A percentile compares a stretch with the other conserved stretches of the same genome.
Evolutionary conservation across 768 basidiomycete genomes (phyloP).

Genomic region (Boletus insuetus): DNA sequence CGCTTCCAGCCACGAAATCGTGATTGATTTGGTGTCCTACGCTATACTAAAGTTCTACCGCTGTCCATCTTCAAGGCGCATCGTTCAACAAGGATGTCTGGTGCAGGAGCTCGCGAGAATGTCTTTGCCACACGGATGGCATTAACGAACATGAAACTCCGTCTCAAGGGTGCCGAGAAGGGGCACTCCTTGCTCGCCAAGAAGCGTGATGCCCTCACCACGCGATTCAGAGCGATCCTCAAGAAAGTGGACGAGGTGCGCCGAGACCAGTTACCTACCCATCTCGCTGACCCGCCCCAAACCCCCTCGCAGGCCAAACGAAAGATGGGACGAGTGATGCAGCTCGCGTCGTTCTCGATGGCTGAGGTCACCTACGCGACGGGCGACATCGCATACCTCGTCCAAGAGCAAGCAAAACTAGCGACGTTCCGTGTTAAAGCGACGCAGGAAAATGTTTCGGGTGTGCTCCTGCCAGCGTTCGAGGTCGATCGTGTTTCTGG

Average conservation of each 20-base stretch:
- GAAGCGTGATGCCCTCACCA: conserved; percentile 96
- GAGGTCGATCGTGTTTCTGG: conserved; percentile 86
- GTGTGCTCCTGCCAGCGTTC: conserved; percentile 93
- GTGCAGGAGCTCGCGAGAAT: conserved; percentile 86
- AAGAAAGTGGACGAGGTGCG: conserved; percentile 95
- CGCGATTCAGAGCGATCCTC: conserved; percentile 90
- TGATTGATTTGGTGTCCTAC: background rate
- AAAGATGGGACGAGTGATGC: conserved; percentile 99
- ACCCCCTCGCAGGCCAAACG: conserved; percentile 76
- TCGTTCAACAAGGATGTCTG: conserved; percentile 64
- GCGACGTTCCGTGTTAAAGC: conserved; percentile 93
- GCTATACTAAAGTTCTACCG: background rate
- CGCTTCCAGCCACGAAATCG: too few relatives aligned
- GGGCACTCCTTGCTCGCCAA: conserved; percentile 95
- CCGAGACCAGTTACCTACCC: conserved; percentile 3
- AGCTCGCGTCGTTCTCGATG: conserved; percentile 97
- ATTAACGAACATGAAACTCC: conserved; percentile 85
- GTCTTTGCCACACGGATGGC: conserved; percentile 98
- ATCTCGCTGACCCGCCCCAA: background rate
- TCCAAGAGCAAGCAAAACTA: conserved; percentile 91
- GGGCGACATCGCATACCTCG: conserved; percentile 95
- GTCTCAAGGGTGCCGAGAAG: conserved; percentile 89
- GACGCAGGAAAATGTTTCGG: conserved; percentile 97
- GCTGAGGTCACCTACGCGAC: conserved; percentile 98
- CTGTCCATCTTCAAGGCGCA: background rate